A percentile compares a stretch with the other conserved stretches of the same genome.
These are phyloP conservation scores for Madurella mycetomatis DNA, from an alignment of 2,329 filamentous ascomycete species.

Conservation along the genomic window DNA sequence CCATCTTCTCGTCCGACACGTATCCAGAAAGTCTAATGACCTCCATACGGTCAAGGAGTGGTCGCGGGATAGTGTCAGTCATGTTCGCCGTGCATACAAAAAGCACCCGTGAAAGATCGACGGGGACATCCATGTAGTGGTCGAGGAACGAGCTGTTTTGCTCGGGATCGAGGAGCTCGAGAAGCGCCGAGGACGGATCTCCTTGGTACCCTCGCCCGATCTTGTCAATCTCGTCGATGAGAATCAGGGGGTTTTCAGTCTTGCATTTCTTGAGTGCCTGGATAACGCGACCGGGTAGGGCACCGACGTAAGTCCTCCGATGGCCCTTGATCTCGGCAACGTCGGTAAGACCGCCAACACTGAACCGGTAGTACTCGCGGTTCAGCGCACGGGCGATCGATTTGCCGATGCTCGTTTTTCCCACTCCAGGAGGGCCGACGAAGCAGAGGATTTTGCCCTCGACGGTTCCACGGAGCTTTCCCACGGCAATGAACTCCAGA, in stretches of 20 bases:
- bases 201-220: constrained; percentile 95
- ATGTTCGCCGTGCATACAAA: constrained; percentile 99
- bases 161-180: constrained; percentile 92
- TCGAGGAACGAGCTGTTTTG: constrained; percentile 97
- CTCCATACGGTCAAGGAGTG: constrained; percentile 94
- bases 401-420: constrained; percentile 98
- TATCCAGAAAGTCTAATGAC: constrained; percentile 95
- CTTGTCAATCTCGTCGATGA: constrained; percentile 98
- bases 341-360: constrained; percentile 91
- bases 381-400: constrained; percentile 93
- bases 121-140: constrained; percentile 97
- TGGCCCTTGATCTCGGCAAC: constrained; percentile 99
- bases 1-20: constrained; percentile 97
- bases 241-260: constrained; percentile 92
- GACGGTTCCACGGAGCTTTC: constrained; percentile 92
- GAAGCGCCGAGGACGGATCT: constrained; percentile 87
- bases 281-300: constrained; percentile 91
- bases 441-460: constrained; percentile 98
- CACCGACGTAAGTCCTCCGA: constrained; percentile 91
- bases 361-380: constrained; percentile 96
- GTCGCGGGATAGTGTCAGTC: constrained; percentile 94
- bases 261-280: constrained; percentile 98
- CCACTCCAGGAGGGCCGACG: constrained; percentile 93
- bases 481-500: constrained; percentile 95
- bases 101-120: constrained; percentile 93